These are phyloP conservation scores for Brassica cretica DNA, from an alignment of 345 rosid genomes.

Conservation along the genomic window DNA sequence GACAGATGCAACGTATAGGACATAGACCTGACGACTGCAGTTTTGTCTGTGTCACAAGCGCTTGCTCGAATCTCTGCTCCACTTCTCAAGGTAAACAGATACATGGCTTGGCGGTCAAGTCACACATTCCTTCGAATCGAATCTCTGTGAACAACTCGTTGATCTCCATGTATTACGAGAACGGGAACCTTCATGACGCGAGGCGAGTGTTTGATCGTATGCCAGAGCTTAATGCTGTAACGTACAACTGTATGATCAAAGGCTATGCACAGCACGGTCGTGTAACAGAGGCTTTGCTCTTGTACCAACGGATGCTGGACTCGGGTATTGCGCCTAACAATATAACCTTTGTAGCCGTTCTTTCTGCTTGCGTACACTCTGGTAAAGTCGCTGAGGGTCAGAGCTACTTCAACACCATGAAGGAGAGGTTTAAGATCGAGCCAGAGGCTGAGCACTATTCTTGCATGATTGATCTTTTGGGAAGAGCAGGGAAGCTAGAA, in stretches of 20 bases:
- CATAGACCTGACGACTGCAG: constrained; percentile 82
- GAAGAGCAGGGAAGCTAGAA: constrained; percentile 73
- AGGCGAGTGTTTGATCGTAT: constrained; percentile 67
- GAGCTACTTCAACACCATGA: constrained; percentile 67
- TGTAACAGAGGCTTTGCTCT: constrained; percentile 55
- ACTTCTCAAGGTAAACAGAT: constrained; percentile 80
- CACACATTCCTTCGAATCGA: constrained; percentile 62
- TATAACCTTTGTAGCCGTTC: constrained; percentile 79
- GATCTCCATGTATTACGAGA: constrained; percentile 71
- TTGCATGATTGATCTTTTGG: constrained; percentile 85
- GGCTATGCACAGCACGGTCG: constrained; percentile 80
- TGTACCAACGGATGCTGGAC: constrained; percentile 68
- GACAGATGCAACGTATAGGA: constrained; percentile 60
- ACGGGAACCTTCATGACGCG: constrained; percentile 66
- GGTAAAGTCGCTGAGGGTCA: constrained; percentile 71
- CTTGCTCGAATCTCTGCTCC: constrained; percentile 75
- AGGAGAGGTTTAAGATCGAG: constrained; percentile 59
- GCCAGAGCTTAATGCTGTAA: constrained; percentile 63
- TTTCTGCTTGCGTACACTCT: constrained; percentile 78
- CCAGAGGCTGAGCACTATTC: constrained; percentile 90
- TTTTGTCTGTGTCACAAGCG: constrained; percentile 73
- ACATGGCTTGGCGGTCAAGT: constrained; percentile 70
- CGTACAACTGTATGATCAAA: constrained; percentile 76
- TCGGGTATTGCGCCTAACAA: constrained; percentile 55
- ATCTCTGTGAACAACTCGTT: constrained; percentile 72